Evolutionary conservation across 2,329 filamentous ascomycete genomes (phyloP), one percentile per base, ranked within the genome.

Genomic region (Cordyceps tenuipes): DNA sequence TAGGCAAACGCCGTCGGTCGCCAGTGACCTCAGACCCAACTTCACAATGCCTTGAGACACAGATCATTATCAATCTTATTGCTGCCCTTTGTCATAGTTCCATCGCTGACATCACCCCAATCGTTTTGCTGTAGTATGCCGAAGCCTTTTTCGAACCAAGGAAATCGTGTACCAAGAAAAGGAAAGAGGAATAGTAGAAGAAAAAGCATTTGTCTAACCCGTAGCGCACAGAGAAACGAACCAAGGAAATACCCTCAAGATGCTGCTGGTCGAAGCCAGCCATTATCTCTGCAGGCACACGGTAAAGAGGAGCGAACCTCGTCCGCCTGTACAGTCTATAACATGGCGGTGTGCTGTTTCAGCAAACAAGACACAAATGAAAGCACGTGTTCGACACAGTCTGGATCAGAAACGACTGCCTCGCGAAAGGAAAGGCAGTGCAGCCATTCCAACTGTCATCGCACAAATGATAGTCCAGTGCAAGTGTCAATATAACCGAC

Each of bases 281-380:
- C 36, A 46, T 46, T 69, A 68, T 66, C 69, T 66, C 68, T 65
- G 67, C 65, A 66, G 64, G 56, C 56, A 52, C 48, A 59, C 56
- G 56, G 56, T 59, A 59, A 59, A 44, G 64, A 69, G 69, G 69
- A 64, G 71, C 66, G 71, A 73, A 72, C 72, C 72, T 67, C 67
- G 64, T 66, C 69, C 67, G 66, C 69, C 71, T 70, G 64, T 72
- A 69, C 68, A 72, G 61, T 69, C 71, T 74, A 71, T 72, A 73
- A 54, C 31, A 60, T 54, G 57, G 57, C 57, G 50, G 41, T 53
- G 49, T 60, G 50, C 50, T 48, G 56, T 59, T 51, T 46, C 56
- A 59, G 56, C 56, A 44, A 39, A 12, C 56, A 44, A 39, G 4
- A 59, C 44, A 59, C 56, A 59, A 51, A 59, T 59, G 56, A 59